Conservation (phyloP, 2,329 filamentous ascomycete genomes). For the Aspergillus amoenus region DNA sequence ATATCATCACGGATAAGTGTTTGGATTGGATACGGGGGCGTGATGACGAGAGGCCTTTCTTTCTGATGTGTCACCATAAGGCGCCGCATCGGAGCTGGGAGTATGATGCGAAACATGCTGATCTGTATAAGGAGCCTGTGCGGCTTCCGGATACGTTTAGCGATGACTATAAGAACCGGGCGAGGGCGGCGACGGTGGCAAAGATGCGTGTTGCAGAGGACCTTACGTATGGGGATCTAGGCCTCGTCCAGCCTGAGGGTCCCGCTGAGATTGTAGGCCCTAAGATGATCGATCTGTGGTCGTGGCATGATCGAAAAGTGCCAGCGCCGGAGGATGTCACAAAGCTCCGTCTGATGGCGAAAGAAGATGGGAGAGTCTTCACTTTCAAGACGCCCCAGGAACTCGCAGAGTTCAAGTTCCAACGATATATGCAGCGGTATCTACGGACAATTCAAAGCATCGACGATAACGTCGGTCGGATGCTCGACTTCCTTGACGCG, state of each 20-base stretch:
- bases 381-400: conserved; percentile 44
- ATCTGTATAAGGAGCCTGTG: conserved; percentile 50
- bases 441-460: conserved; percentile 54
- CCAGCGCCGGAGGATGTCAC: neutral
- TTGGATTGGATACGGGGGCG: conserved; percentile 43
- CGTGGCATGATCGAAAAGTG: neutral
- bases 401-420: conserved; percentile 55
- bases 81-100: conserved; percentile 57
- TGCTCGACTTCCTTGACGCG: conserved; percentile 49
- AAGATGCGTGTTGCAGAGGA: conserved; percentile 56
- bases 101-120: conserved; percentile 49
- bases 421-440: conserved; percentile 58
- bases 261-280: conserved; percentile 20
- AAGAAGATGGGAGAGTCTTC: conserved; percentile 49
- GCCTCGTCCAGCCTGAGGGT: conserved; percentile 54
- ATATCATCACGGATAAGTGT: conserved; percentile 17
- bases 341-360: conserved; percentile 18
- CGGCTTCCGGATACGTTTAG: conserved; percentile 52
- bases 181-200: conserved; percentile 49
- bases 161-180: conserved; percentile 57
- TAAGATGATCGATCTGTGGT: neutral
- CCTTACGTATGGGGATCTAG: conserved; percentile 51
- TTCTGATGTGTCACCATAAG: conserved; percentile 59
- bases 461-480: conserved; percentile 53
- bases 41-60: conserved; percentile 45